Percentiles rank a stretch among this genome's conserved stretches.
phyloP scores from a whole-genome alignment of 345 rosid species.

The Litchi chinensis region DNA sequence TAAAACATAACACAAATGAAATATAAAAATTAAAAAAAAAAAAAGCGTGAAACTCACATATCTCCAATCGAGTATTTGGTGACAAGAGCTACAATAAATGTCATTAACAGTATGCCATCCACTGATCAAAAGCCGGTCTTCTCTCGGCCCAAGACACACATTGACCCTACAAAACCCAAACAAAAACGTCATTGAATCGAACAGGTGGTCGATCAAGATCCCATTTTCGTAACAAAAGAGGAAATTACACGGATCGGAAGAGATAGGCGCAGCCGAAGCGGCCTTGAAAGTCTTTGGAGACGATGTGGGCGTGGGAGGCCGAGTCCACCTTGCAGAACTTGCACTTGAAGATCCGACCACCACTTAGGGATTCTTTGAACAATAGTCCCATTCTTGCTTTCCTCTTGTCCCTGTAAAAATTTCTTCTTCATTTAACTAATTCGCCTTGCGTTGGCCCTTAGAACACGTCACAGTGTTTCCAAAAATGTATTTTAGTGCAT shows the following conservation, averaged over 20 bases:
- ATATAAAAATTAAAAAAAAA: neutral
- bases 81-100: slow-evolving; percentile 52
- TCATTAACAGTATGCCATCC: slow-evolving; percentile 46
- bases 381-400: slow-evolving; percentile 35
- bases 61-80: slow-evolving; percentile 46
- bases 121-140: slow-evolving; percentile 32
- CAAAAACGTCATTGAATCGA: too few species aligned
- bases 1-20: neutral
- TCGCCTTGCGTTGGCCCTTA: too few species aligned
- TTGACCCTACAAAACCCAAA: too few species aligned
- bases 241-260: too few species aligned
- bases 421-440: too few species aligned
- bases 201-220: too few species aligned
- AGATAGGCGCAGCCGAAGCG: slow-evolving; percentile 48
- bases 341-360: slow-evolving; percentile 47
- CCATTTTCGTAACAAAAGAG: too few species aligned
- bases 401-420: neutral
- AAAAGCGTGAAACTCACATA: slow-evolving; percentile 31
- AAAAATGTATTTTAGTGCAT: too few species aligned
- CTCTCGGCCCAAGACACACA: slow-evolving; percentile 42
- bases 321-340: slow-evolving; percentile 46
- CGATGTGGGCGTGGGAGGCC: slow-evolving; percentile 45
- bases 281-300: slow-evolving; percentile 46
- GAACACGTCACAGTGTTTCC: too few species aligned
- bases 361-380: slow-evolving; percentile 33